Percentiles rank a stretch among this genome's conserved stretches.
Conservation (phyloP, 768 basidiomycete species). For the Auricularia sp. region DNA sequence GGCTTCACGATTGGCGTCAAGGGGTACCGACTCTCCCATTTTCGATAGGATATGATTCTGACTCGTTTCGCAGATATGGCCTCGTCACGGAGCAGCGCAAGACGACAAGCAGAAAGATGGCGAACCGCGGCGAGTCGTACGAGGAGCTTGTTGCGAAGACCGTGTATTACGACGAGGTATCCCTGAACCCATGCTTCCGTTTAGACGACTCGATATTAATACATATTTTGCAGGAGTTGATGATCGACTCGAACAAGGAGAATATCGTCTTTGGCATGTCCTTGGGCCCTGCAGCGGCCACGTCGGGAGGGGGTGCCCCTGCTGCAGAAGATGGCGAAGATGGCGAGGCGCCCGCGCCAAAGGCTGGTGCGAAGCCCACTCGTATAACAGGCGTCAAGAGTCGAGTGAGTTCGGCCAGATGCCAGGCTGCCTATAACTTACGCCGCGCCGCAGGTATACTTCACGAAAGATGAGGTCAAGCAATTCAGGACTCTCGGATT, state of each 20-base stretch:
- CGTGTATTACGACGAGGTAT: constrained; percentile 67
- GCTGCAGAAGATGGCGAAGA: constrained; percentile 23
- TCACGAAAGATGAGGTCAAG: constrained; percentile 70
- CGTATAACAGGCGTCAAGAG: not conserved
- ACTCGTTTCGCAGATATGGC: constrained; percentile 52
- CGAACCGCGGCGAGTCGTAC: constrained; percentile 66
- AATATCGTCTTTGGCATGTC: constrained; percentile 31
- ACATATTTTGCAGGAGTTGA: constrained; percentile 18
- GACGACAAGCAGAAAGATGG: constrained; percentile 72
- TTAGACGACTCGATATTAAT: constrained; percentile 9
- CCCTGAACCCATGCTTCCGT: too few relatives aligned
- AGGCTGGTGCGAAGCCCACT: not conserved
- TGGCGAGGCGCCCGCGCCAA: constrained; percentile 20
- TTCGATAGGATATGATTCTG: not conserved
- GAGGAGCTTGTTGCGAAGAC: constrained; percentile 65
- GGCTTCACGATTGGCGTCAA: constrained; percentile 71
- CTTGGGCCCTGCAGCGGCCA: constrained; percentile 27
- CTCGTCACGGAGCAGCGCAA: constrained; percentile 83
- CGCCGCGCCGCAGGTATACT: constrained; percentile 51
- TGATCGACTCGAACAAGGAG: constrained; percentile 26
- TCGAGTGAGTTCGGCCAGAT: not conserved
- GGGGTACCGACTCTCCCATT: constrained; percentile 34
- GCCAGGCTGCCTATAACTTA: not conserved
- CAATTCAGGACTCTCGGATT: constrained; percentile 74
- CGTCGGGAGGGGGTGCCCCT: constrained; percentile 9